A percentile compares a stretch with the other conserved stretches of the same genome.
phyloP scores from a whole-genome alignment of 73 alveolate species.

The Paramecium octaurelia region DNA sequence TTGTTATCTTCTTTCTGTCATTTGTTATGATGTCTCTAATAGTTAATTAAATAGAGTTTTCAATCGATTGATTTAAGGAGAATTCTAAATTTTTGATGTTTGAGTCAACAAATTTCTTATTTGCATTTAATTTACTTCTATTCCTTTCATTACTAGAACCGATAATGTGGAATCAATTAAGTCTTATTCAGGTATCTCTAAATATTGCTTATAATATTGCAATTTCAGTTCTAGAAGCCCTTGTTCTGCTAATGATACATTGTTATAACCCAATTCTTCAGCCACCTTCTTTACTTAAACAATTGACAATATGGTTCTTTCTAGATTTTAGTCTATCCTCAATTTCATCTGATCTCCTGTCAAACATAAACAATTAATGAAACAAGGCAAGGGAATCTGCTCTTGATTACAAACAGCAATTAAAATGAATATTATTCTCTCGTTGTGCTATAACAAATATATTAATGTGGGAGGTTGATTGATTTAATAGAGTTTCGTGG shows the following conservation, averaged over 20 bases:
- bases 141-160: not conserved
- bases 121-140: not conserved
- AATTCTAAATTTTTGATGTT: not conserved
- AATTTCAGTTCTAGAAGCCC: not conserved
- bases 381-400: not conserved
- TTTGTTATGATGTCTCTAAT: not conserved
- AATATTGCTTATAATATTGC: not conserved
- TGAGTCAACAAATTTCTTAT: not conserved
- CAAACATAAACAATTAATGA: not conserved
- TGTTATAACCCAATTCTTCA: not conserved
- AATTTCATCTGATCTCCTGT: not conserved
- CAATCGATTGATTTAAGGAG: not conserved
- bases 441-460: not conserved
- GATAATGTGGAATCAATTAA: not conserved
- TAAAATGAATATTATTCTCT: not conserved
- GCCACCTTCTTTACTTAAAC: not conserved
- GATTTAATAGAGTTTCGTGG: not conserved
- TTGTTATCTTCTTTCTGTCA: not conserved
- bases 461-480: not conserved
- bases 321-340: not conserved
- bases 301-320: not conserved
- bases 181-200: not conserved
- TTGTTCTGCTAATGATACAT: not conserved
- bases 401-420: slow-evolving; percentile 1
- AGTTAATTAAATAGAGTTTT: not conserved